These are phyloP conservation scores for Chionographis japonica DNA, from an alignment of 106 monocot genomes.

Conservation along the genomic window DNA sequence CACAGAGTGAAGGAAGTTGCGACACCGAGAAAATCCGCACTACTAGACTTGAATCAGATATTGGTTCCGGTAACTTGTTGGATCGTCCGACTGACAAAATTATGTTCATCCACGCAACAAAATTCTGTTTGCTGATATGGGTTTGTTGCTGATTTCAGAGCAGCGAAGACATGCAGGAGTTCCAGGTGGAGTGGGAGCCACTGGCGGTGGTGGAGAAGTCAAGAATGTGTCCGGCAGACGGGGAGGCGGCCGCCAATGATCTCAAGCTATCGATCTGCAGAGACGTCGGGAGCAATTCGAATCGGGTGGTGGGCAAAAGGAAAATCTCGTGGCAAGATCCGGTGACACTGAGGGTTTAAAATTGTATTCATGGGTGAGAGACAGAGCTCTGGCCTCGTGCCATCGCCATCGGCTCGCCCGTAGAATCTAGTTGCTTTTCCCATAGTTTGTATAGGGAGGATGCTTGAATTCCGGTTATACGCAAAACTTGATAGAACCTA, in stretches of 20 bases:
- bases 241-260: conserved; percentile 6
- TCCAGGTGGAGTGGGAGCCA: conserved; percentile 16
- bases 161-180: conserved; percentile 16
- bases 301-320: conserved; percentile 28
- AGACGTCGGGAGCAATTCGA: conserved; percentile 16
- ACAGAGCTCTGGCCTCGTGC: no score
- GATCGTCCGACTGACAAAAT: background rate
- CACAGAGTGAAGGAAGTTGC: conserved; percentile 25
- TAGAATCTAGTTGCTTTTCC: no score
- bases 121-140: background rate
- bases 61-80: conserved; percentile 35
- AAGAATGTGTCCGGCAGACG: conserved; percentile 11
- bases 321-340: conserved; percentile 50
- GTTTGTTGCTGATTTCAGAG: conserved; percentile 12
- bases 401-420: no score
- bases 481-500: no score
- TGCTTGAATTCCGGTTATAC: no score
- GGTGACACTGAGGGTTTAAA: conserved; percentile 39
- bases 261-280: conserved; percentile 26
- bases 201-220: conserved; percentile 7
- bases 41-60: conserved; percentile 62
- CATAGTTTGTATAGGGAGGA: no score
- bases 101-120: background rate
- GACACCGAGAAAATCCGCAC: conserved; percentile 12
- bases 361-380: background rate